These are phyloP conservation scores for Coprinopsis cinerea DNA, from an alignment of 768 basidiomycete species.

Conservation along the genomic window DNA sequence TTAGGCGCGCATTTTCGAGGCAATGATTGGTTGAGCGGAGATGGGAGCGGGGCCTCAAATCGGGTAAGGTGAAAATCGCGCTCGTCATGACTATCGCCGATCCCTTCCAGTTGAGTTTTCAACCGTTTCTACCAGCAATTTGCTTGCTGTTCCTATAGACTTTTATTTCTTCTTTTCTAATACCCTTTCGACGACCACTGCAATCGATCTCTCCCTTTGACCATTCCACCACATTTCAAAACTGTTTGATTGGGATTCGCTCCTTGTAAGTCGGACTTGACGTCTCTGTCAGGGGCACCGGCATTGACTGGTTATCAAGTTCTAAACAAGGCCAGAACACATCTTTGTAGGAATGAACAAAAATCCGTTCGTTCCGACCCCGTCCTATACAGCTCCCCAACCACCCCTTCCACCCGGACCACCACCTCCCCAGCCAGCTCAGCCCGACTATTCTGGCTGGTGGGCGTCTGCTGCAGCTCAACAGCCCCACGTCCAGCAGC, in stretches of 20 bases:
- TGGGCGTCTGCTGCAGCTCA: slow-evolving; percentile 55
- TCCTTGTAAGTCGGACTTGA: too few relatives aligned
- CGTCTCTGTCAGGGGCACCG: too few relatives aligned
- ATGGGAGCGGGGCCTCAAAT: neutral
- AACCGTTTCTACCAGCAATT: too few relatives aligned
- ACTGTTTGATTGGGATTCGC: too few relatives aligned
- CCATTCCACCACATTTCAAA: too few relatives aligned
- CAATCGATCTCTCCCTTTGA: too few relatives aligned
- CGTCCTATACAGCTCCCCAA: slow-evolving; percentile 63
- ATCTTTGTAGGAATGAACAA: slow-evolving; percentile 55
- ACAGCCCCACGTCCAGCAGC: slow-evolving; percentile 47
- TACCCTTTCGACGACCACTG: too few relatives aligned
- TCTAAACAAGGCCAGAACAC: neutral
- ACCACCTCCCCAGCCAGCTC: slow-evolving; percentile 59
- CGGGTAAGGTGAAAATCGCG: neutral
- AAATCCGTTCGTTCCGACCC: slow-evolving; percentile 73
- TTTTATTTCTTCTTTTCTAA: too few relatives aligned
- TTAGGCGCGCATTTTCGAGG: too few relatives aligned
- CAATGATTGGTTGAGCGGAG: neutral
- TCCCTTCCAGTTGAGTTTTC: too few relatives aligned
- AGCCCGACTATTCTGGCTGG: slow-evolving; percentile 74
- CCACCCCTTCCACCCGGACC: slow-evolving; percentile 79
- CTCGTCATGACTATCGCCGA: too few relatives aligned
- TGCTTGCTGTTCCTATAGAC: too few relatives aligned
- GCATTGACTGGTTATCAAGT: neutral